A percentile compares a stretch with the other conserved stretches of the same genome.
These are phyloP conservation scores for Xylaria sp. DNA, from an alignment of 2,329 filamentous ascomycete genomes.

Conservation along the genomic window DNA sequence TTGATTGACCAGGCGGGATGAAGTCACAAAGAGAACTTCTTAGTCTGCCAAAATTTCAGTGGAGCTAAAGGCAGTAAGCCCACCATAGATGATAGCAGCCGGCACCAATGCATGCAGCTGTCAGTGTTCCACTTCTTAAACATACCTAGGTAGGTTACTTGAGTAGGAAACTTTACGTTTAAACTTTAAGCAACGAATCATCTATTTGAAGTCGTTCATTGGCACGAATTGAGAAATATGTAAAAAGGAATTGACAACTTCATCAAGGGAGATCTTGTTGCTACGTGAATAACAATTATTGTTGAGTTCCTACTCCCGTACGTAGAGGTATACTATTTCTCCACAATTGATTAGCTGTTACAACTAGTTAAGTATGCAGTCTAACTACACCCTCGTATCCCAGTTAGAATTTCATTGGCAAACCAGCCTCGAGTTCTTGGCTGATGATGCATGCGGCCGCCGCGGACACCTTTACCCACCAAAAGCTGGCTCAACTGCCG, in stretches of 20 bases:
- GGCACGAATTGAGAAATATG: background rate
- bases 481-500: conserved; percentile 56
- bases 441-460: conserved; percentile 13
- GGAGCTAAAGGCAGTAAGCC: conserved; percentile 8
- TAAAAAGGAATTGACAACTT: background rate
- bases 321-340: background rate
- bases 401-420: background rate
- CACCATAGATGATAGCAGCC: background rate
- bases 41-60: conserved; percentile 25
- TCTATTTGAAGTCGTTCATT: background rate
- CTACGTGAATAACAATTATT: background rate
- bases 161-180: too few relatives aligned
- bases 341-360: background rate
- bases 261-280: background rate
- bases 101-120: conserved; percentile 6
- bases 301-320: background rate
- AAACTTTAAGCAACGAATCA: background rate
- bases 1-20: background rate
- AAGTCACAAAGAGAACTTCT: conserved; percentile 1
- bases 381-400: background rate
- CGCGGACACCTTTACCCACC: conserved; percentile 23
- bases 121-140: background rate
- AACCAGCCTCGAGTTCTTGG: conserved; percentile 6
- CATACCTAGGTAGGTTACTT: background rate
- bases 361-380: background rate